Base-by-base conservation (phyloP, 768 basidiomycete genomes). In the Suillus brevipes region DNA sequence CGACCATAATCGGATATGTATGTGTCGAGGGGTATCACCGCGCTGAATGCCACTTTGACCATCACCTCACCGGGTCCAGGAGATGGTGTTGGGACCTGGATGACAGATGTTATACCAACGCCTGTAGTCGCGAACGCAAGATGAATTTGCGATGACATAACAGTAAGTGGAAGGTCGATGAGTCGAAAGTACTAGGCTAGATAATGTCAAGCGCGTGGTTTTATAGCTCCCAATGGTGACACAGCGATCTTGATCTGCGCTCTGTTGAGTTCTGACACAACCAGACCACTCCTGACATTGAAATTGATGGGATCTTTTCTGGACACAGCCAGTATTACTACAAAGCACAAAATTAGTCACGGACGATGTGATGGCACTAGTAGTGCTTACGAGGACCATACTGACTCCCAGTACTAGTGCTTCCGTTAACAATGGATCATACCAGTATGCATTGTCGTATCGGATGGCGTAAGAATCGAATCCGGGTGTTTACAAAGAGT, bases 1-100 rank as follows among this genome's bases (percentile, higher is more conserved):
- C 71, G 74, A 23, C 76, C 80, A 8, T 72, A 67, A 64, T 82
- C 82, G 13, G 71, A 71, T 42, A 75, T 68, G 68, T 82, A 83
- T 1, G 75, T 73, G 64, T 83, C 82, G 62, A 80, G 77, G 2
- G 81, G 72, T 42, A 78, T 75, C 72, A 83, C 73, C 18, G 80
- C 69, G 2, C 78, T 75, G 63, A 80, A 82, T 47, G 73, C 75
- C 12, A 81, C 79, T 68, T 80, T 79, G 60, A 84, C 58, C 28
- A 79, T 73, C 23, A 84, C 77, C 61, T 82, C 74, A n/a, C 72
- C 78, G 9, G 70, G 65, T n/a, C 69, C 72, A 6, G 81, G 81
- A 10, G 65, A 64, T 20, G 68, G 67, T 3, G 82, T 83, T 2
- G 75, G 65, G 6, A 80, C 73, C 58, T 78, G 74, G 28, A 81